These are phyloP conservation scores for Podila horticola DNA, from an alignment of 192 early-diverging fungal genomes.

Conservation along the genomic window DNA sequence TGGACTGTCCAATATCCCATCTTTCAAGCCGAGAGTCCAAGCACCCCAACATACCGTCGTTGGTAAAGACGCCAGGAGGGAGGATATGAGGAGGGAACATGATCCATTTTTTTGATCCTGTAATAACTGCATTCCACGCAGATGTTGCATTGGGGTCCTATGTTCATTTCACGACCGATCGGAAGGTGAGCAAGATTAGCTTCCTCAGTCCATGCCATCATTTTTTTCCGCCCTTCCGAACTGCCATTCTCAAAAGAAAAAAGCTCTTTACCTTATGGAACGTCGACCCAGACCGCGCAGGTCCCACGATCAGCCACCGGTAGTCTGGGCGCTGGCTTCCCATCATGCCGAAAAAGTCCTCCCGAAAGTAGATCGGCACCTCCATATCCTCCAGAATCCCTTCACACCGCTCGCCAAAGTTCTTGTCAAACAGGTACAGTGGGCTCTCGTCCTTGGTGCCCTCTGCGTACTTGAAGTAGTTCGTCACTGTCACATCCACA, in stretches of 20 bases:
- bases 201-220: background rate
- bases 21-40: background rate
- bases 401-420: conserved; percentile 58
- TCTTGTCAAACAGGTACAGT: conserved; percentile 77
- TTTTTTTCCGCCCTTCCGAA: background rate
- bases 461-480: conserved; percentile 64
- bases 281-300: conserved; percentile 68
- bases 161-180: background rate
- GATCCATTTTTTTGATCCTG: conserved; percentile 77
- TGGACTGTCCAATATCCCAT: background rate
- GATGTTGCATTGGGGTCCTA: conserved; percentile 77
- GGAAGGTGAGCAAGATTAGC: background rate
- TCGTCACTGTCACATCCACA: conserved; percentile 62
- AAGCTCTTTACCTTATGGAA: conserved; percentile 65
- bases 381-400: conserved; percentile 62
- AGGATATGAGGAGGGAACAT: conserved; percentile 73
- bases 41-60: conserved; percentile 31
- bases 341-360: conserved; percentile 72
- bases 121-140: conserved; percentile 80
- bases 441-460: conserved; percentile 67
- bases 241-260: background rate
- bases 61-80: conserved; percentile 77
- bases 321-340: conserved; percentile 70
- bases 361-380: conserved; percentile 69
- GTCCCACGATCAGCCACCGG: conserved; percentile 78